Base-by-base conservation (phyloP, 2,329 filamentous ascomycete genomes). In the Arthrobotrys conoides region DNA sequence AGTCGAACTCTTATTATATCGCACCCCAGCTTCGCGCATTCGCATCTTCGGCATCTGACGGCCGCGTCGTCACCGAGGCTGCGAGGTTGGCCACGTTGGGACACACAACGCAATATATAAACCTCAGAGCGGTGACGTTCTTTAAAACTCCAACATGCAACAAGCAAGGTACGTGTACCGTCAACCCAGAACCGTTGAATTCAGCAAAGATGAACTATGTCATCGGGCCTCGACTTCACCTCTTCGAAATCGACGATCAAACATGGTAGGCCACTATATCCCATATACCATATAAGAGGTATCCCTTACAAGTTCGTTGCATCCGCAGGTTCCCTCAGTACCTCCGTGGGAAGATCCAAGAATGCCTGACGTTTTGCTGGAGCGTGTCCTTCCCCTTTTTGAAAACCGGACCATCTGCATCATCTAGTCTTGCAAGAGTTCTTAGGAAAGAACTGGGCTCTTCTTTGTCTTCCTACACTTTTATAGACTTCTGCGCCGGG, bases 401-500 rank as follows among this genome's bases (percentile, higher is more conserved):
- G 0, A 36, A 12, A 4, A 48, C 27, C 24, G 76, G 69, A 3
- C 65, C 76, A 82, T 83, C 84, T 30, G 84, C 84, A 64, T 88
- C 89, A 8, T 89, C 91, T 0, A 90, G 90, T 18, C 85, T 89
- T n/a, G 88, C 90, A 57, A 84, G 85, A 51, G 84, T 89, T 20
- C 87, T 93, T 55, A 85, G 87, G 46, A 84, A 84, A 22, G 85
- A 88, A 49, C 86, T 91, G 14, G 86, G 86, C 41, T 76, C 82
- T 4, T 82, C 85, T 27, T 85, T 89, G 0, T 84, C 86, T 18
- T 84, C 85, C 1, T 90, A 91, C 83, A 89, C 88, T 18, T 90
- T 92, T 81, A 87, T 94, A 79, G 92, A 94, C 85, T 92, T 93
- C 84, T 93, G 91, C 83, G 90, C 91, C 1, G 92, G 92, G 65